phyloP scores from a whole-genome alignment of 225 moss, liverwort and hornwort species.

The Bryum argenteum region DNA sequence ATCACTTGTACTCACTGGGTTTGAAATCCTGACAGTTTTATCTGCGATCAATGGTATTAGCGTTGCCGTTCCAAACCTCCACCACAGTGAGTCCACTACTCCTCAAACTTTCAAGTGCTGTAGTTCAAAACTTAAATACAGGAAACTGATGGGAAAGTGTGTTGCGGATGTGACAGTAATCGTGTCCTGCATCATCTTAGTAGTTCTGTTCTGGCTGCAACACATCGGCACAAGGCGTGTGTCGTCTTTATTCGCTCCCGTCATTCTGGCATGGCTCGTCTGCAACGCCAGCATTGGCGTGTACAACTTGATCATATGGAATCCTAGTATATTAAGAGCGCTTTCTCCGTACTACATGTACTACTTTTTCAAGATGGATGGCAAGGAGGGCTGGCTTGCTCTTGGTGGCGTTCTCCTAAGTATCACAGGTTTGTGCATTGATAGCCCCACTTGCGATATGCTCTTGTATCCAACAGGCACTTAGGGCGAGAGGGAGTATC shows the following conservation, averaged over 20 bases:
- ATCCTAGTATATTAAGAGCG: constrained; percentile 58
- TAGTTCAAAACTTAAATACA: not conserved
- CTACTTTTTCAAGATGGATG: constrained; percentile 53
- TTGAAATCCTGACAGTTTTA: constrained; percentile 54
- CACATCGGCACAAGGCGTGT: constrained; percentile 69
- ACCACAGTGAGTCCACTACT: constrained; percentile 48
- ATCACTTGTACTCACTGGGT: not conserved
- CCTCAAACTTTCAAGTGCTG: constrained; percentile 7
- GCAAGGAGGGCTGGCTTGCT: constrained; percentile 73
- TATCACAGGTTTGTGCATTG: constrained; percentile 61
- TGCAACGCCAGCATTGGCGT: constrained; percentile 63
- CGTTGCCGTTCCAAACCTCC: constrained; percentile 61
- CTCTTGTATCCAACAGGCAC: too few relatives aligned
- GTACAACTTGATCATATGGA: constrained; percentile 57
- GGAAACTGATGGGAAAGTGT: not conserved
- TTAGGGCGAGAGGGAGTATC: not conserved
- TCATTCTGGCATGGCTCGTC: constrained; percentile 68
- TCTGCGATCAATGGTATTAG: constrained; percentile 81
- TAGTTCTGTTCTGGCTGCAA: constrained; percentile 63
- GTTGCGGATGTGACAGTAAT: constrained; percentile 58
- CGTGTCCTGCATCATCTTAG: constrained; percentile 62
- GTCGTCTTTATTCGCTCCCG: constrained; percentile 74
- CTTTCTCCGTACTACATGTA: constrained; percentile 67
- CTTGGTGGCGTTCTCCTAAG: constrained; percentile 78
- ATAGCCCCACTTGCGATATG: too few relatives aligned